Percentiles rank a stretch among this genome's conserved stretches.
Evolutionary conservation across 371 early-diverging fungal genomes (phyloP).

Genomic region (Syncephalastrum sp.): DNA sequence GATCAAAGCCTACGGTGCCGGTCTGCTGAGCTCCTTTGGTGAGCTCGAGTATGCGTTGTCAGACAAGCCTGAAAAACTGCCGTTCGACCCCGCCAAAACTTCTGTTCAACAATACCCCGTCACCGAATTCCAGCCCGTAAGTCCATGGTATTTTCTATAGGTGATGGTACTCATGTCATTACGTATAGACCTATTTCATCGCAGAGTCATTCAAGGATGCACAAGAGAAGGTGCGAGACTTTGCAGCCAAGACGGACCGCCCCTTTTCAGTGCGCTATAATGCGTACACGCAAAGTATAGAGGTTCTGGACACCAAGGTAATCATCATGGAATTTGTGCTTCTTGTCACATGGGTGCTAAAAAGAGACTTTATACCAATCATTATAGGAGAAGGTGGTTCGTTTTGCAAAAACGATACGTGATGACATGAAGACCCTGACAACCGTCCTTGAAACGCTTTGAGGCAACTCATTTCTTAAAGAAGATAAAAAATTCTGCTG

Average conservation of each 20-base stretch:
- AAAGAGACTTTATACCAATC: background rate
- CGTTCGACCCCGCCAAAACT: slow-evolving; percentile 86
- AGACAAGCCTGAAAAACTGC: slow-evolving; percentile 75
- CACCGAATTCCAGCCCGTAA: slow-evolving; percentile 90
- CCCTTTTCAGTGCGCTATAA: slow-evolving; percentile 93
- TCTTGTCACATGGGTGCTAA: background rate
- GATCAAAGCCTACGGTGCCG: slow-evolving; percentile 93
- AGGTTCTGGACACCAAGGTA: slow-evolving; percentile 80
- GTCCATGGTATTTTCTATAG: background rate
- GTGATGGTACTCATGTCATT: background rate
- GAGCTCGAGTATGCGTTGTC: slow-evolving; percentile 89
- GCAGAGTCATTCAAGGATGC: slow-evolving; percentile 94
- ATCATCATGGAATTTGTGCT: background rate
- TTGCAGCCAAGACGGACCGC: slow-evolving; percentile 73
- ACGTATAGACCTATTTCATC: slow-evolving; percentile 76
- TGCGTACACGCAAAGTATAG: slow-evolving; percentile 86
- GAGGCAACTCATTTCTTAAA: too few relatives aligned
- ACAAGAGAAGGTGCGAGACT: slow-evolving; percentile 88
- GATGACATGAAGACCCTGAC: slow-evolving; percentile 74
- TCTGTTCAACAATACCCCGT: slow-evolving; percentile 88
- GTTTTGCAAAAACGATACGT: slow-evolving; percentile 74
- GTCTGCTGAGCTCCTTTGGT: slow-evolving; percentile 93
- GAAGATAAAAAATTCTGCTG: too few relatives aligned
- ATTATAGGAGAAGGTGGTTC: slow-evolving; percentile 66
- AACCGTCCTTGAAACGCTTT: slow-evolving; percentile 56